These are phyloP conservation scores for Papilionanthe hybrid DNA, from an alignment of 116 monocot genomes.

Conservation along the genomic window DNA sequence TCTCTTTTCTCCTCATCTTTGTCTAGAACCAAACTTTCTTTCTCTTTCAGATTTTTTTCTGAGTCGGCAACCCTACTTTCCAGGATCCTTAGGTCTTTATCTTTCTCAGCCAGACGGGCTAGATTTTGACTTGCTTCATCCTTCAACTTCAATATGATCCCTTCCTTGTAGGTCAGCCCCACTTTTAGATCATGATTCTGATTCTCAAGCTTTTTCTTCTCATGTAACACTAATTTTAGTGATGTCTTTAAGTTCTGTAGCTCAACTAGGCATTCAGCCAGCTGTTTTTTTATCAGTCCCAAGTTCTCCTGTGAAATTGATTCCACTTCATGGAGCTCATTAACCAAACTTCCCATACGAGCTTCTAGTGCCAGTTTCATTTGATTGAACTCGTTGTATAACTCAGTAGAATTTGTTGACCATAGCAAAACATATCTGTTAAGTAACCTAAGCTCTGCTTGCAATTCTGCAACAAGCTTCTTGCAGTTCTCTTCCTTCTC, in stretches of 20 bases:
- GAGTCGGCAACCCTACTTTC: constrained; percentile 33
- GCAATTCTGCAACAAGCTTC: constrained; percentile 30
- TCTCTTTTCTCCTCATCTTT: constrained; percentile 81
- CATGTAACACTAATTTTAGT: constrained; percentile 14
- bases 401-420: constrained; percentile 13
- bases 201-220: constrained; percentile 32
- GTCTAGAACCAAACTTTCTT: constrained; percentile 34
- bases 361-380: constrained; percentile 28
- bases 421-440: constrained; percentile 28
- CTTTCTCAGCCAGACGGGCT: constrained; percentile 24
- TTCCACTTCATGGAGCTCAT: constrained; percentile 32
- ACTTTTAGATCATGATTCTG: constrained; percentile 19
- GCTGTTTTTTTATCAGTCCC: constrained; percentile 11
- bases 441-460: constrained; percentile 25
- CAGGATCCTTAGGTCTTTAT: constrained; percentile 10
- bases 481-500: constrained; percentile 52
- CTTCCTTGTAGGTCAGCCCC: constrained; percentile 34
- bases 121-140: constrained; percentile 18
- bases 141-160: constrained; percentile 22
- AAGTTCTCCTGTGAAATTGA: constrained; percentile 23
- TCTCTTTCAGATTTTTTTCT: constrained; percentile 46
- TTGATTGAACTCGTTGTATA: constrained; percentile 29
- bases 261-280: constrained; percentile 38
- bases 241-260: constrained; percentile 21
- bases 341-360: constrained; percentile 15